These are phyloP conservation scores for Dryas integrifolia DNA, from an alignment of 331 rosid genomes.

Conservation along the genomic window DNA sequence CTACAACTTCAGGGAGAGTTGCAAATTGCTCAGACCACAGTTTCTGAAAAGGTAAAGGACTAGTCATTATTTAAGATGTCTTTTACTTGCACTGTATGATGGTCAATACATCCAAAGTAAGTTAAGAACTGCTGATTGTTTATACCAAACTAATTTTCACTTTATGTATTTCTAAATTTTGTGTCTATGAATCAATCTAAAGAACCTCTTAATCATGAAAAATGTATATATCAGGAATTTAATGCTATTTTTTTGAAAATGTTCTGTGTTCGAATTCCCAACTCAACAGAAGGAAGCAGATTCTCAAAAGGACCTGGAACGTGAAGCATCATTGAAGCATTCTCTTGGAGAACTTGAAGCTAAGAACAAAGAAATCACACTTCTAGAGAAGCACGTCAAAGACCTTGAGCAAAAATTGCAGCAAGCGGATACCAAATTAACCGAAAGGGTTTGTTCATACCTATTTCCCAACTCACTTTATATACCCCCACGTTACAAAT, in stretches of 20 bases:
- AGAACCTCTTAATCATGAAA: no score
- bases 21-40: constrained; percentile 47
- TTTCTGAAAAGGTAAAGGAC: constrained; percentile 53
- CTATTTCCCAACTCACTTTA: neutral
- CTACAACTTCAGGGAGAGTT: constrained; percentile 65
- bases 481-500: neutral
- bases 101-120: neutral
- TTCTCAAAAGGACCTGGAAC: constrained; percentile 52
- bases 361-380: constrained; percentile 54
- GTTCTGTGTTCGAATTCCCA: constrained; percentile 25
- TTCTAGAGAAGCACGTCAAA: constrained; percentile 58
- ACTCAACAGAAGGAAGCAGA: constrained; percentile 58
- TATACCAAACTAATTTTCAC: neutral
- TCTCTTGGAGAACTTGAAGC: constrained; percentile 69
- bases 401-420: constrained; percentile 72
- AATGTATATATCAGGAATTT: neutral
- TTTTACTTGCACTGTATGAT: neutral
- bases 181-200: no score
- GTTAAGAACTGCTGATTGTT: neutral
- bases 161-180: no score
- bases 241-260: neutral
- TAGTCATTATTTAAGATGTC: constrained; percentile 3
- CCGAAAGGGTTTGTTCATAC: constrained; percentile 51
- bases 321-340: constrained; percentile 49
- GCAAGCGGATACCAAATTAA: constrained; percentile 42